phyloP scores from a whole-genome alignment of 345 rosid genomes.

The Gossypium mustelinum region DNA sequence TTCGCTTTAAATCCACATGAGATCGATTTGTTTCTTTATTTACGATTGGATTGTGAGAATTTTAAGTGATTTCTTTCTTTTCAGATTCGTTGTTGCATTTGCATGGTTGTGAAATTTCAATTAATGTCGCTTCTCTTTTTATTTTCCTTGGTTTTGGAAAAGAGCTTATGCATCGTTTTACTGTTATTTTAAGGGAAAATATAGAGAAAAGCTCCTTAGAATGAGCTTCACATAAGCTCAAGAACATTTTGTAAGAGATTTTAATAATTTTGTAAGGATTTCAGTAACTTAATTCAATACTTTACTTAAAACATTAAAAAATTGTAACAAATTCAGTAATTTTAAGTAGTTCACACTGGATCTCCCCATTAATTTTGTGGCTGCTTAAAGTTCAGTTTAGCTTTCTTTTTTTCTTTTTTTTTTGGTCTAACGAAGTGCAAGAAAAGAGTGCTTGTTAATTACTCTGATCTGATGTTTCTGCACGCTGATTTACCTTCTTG shows the following conservation, averaged over 20 bases:
- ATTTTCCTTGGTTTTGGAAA: neutral
- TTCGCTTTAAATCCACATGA: neutral
- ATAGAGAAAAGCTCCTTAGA: too few relatives aligned
- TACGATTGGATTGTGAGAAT: neutral
- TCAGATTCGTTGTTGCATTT: neutral
- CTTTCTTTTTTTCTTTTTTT: neutral
- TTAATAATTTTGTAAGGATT: too few relatives aligned
- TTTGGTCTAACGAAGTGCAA: neutral
- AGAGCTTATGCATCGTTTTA: neutral
- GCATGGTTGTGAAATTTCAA: neutral
- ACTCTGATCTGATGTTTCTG: neutral
- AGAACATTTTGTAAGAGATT: too few relatives aligned
- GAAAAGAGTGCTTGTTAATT: neutral
- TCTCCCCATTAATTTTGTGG: neutral
- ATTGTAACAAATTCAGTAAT: too few relatives aligned
- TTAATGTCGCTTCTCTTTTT: neutral
- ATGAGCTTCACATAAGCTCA: too few relatives aligned
- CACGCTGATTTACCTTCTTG: neutral
- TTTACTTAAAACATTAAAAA: too few relatives aligned
- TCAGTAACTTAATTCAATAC: too few relatives aligned
- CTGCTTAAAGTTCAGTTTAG: neutral
- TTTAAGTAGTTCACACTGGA: too few relatives aligned
- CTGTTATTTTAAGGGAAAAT: neutral
- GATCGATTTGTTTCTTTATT: neutral
- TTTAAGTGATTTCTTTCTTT: neutral